Base-by-base conservation (phyloP, 495 filamentous ascomycete species). In the Tetracladium setigerum region DNA sequence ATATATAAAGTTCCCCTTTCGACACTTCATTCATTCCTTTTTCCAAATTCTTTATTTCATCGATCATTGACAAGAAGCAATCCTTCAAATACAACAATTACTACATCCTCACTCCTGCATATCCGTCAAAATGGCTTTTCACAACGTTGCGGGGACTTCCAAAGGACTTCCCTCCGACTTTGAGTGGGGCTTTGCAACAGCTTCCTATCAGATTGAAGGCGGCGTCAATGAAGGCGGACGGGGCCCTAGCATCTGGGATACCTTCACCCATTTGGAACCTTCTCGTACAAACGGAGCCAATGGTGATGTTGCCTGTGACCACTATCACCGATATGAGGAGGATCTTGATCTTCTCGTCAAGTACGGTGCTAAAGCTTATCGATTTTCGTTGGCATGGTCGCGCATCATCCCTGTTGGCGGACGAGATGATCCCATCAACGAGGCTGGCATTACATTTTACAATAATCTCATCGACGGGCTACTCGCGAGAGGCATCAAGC, bases 351-450 rank as follows among this genome's bases (percentile, higher is more conserved):
- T 87, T 33, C 63, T 87, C 57, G 85, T 85, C 63, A 63, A 68
- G 30, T 72, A 76, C 33, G 74, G 77, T 34, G 76, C 80, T 43
- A 73, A 70, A 44, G 71, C 73, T 27, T 87, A 87, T 62, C 82
- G 82, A 52, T 89, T 89, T 62, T 87, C 84, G 19, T 61, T 87
- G 37, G 80, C 82, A 31, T 87, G 84, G 84, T 77, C 71, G 32
- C 75, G 83, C 31, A 77, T 86, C 48, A 83, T 87, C 50, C 83
- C 83, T 32, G 63, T 76, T 34, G 77, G 77, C 42, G 73, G 76
- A 36, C 74, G 75, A 49, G 71, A 74, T 50, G 77, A 79, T 56
- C 73, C 76, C 41, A 55, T 80, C 58, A 82, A 80, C 62, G 72
- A 78, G 58, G 68, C 65, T 38, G 76, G 77, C 15, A 62, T 81